A percentile compares a stretch with the other conserved stretches of the same genome.
phyloP scores from a whole-genome alignment of 371 early-diverging fungal genomes.

The Mortierella sp. region DNA sequence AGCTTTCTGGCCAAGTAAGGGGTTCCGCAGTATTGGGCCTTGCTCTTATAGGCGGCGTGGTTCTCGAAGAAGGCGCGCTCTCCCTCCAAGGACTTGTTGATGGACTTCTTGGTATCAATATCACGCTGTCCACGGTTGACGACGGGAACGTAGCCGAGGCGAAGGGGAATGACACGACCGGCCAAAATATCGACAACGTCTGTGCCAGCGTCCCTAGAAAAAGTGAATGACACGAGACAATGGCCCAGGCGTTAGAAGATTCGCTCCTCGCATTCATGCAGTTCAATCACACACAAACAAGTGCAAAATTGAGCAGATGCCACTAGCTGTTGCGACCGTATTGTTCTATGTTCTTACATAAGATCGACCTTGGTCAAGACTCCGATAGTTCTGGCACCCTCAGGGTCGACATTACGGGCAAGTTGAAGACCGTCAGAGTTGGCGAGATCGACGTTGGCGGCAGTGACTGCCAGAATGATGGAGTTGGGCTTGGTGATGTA shows the following conservation, averaged over 20 bases:
- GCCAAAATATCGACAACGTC: slow-evolving; percentile 99
- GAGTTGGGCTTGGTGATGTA: slow-evolving; percentile 96
- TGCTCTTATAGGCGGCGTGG: slow-evolving; percentile 94
- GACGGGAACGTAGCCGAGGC: slow-evolving; percentile 89
- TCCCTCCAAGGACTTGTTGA: slow-evolving; percentile 86
- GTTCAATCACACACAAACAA: neutral
- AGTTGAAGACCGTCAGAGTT: slow-evolving; percentile 99
- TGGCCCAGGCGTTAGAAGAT: neutral
- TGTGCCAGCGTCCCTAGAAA: slow-evolving; percentile 93
- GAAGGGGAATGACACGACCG: slow-evolving; percentile 95
- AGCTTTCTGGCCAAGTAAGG: slow-evolving; percentile 96
- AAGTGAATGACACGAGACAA: neutral
- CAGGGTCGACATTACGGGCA: slow-evolving; percentile 98
- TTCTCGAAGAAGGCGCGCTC: slow-evolving; percentile 95
- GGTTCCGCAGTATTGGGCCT: slow-evolving; percentile 99
- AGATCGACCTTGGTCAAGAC: slow-evolving; percentile 99
- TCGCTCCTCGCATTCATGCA: neutral
- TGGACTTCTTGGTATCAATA: slow-evolving; percentile 93
- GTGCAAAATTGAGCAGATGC: neutral
- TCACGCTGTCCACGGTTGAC: slow-evolving; percentile 98
- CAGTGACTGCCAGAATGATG: slow-evolving; percentile 98
- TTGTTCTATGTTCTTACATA: slow-evolving; percentile 72
- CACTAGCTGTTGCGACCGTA: neutral
- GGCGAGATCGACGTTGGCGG: slow-evolving; percentile 98
- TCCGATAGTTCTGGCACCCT: slow-evolving; percentile 98